A percentile compares a stretch with the other conserved stretches of the same genome.
Evolutionary conservation across 495 filamentous ascomycete genomes (phyloP).

Genomic region (Penicillium manginii): DNA sequence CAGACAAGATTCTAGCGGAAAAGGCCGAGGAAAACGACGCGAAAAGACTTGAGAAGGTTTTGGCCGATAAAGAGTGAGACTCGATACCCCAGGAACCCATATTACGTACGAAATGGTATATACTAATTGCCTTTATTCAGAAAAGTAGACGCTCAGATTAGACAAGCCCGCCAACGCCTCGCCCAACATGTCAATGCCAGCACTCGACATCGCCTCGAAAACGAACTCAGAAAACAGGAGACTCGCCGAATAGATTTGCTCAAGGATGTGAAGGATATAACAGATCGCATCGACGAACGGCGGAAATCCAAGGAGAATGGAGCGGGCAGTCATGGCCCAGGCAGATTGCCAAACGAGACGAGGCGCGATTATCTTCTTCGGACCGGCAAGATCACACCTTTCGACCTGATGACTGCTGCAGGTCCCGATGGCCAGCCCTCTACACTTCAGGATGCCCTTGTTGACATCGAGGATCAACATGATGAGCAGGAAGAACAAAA

Average conservation of each 20-base stretch:
- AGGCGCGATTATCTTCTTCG: conserved; percentile 88
- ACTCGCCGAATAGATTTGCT: conserved; percentile 61
- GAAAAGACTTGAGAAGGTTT: conserved; percentile 80
- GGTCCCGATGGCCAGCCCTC: conserved; percentile 57
- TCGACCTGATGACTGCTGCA: conserved; percentile 68
- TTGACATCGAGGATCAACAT: conserved; percentile 73
- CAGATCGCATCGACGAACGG: conserved; percentile 75
- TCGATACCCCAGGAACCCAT: too few species aligned
- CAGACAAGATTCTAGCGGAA: conserved; percentile 75
- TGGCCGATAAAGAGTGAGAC: conserved; percentile 59
- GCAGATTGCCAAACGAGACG: conserved; percentile 74
- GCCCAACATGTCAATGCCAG: conserved; percentile 50
- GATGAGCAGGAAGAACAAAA: conserved; percentile 60
- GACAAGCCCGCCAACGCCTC: conserved; percentile 53
- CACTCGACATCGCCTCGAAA: conserved; percentile 53
- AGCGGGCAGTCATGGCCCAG: conserved; percentile 47
- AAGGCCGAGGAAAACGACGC: conserved; percentile 86
- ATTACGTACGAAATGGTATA: too few species aligned
- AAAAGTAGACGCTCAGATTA: conserved; percentile 52
- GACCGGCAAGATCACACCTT: conserved; percentile 96
- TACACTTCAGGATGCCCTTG: conserved; percentile 69
- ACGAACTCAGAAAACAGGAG: conserved; percentile 66
- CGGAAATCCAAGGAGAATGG: conserved; percentile 54
- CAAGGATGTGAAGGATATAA: conserved; percentile 76
- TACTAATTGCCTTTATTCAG: conserved; percentile 30